Evolutionary conservation across 371 early-diverging fungal species (phyloP), one percentile per base, ranked within the genome.

Genomic region (Haplosporangium sp.): DNA sequence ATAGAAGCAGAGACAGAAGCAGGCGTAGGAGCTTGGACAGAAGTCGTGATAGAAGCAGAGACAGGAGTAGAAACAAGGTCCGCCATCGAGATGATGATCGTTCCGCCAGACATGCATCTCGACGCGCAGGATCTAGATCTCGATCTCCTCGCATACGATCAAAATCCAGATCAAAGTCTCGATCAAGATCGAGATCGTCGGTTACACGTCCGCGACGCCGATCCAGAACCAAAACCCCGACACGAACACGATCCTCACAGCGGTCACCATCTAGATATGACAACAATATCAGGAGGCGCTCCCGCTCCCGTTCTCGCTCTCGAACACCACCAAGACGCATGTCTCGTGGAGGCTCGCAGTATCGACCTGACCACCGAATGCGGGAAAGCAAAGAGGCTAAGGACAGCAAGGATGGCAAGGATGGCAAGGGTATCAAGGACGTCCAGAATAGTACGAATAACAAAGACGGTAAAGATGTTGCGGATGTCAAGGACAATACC

Each of bases 91-190:
- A 67, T 20, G 48, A 36, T 45, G 65, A 57, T 36, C 59, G 64
- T 14, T 65, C 69, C 38, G 64, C 59, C 11, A 61, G 51, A 23
- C 52, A 53, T 11, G 16, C 53, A 29, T 53, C 63, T 5, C 62
- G 67, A 21, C 69, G 61, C 10, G 64, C 40, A 1, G 73, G 58
- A 59, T 64, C 69, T 0, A 46, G 74, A 52, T 69, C 69, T 16
- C 60, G 59, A 6, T 74, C 75, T 5, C 75, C 69, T 23, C 69
- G 64, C 9, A 50, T 54, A 14, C 55, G 63, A 14, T 69, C 76
- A 41, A 59, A 62, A 20, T 66, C 67, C 37, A 59, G 69, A 56
- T 68, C 69, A 23, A 56, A 37, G 40, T 69, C 74, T 18, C 36
- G 53, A 41, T 66, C 77, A 14, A 41, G 55, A 21, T 55, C 77